Evolutionary conservation across 2,329 filamentous ascomycete species (phyloP), one percentile per base, ranked within the genome.

Genomic region (Cytospora piceicola): DNA sequence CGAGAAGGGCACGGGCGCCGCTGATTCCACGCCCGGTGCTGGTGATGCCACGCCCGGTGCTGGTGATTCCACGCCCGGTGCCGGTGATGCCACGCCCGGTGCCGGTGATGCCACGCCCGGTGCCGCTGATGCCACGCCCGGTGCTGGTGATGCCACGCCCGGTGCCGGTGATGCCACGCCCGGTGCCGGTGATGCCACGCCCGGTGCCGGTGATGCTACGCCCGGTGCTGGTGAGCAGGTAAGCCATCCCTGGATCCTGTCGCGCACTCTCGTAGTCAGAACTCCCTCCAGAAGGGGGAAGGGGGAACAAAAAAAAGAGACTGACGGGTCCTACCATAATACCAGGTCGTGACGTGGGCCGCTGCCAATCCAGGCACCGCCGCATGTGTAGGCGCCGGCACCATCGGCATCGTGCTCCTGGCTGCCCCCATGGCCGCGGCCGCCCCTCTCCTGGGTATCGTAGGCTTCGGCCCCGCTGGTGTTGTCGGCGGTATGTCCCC

Each of bases 401-500:
- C 20, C 8, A 42, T 52, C 0, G 55, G 59, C 0, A n/a, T 56
- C 11, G 32, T 32, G 1, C 54, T 58, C 49, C 4, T 67, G 7
- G 61, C 32, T 39, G 65, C 67, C 4, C 69, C 69, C 1, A 66
- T 66, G 60, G 58, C 56, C 3, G 52, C 55, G n/a, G 68, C 55
- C 2, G 58, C 51, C 14, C 64, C 68, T 2, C 30, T 52, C 3
- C n/a, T 70, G 17, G 67, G 56, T 6, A 58, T 24, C 27, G 51
- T 29, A 14, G 69, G 69, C 27, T 70, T 69, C 15, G 46, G 66
- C 30, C 36, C 60, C 1, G 29, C 36, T 7, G 69, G 69, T 22
- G 55, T 68, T 1, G 58, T 63, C 4, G 68, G 62, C 32, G 67
- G 69, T 68, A 58, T 49, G 46, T 22, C n/a, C 3, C 4, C 46